These are phyloP conservation scores for Trichoderma brevicompactum DNA, from an alignment of 2,329 filamentous ascomycete genomes.

Conservation along the genomic window DNA sequence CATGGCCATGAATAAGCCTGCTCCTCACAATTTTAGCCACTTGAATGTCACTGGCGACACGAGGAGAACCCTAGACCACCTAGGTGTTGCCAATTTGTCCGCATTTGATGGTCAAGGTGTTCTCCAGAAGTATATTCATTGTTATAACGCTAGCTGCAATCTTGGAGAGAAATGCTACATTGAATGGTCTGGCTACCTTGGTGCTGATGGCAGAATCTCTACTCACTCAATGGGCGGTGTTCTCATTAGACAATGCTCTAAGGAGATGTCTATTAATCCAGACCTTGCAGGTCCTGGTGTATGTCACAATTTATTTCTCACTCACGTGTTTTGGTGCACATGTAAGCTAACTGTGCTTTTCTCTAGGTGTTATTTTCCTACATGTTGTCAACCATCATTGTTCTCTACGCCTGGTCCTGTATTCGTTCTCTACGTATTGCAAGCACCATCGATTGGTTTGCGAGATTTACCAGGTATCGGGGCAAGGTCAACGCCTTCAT, in stretches of 20 bases:
- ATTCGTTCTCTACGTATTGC: not conserved
- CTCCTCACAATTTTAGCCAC: not conserved
- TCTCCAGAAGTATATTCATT: not conserved
- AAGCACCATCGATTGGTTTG: not conserved
- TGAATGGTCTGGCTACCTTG: too few relatives aligned
- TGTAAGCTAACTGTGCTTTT: not conserved
- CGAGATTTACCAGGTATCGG: not conserved
- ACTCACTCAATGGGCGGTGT: too few relatives aligned
- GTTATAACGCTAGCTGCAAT: not conserved
- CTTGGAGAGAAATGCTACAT: too few relatives aligned
- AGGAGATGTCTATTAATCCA: not conserved
- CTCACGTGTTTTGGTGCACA: not conserved
- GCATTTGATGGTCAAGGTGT: not conserved
- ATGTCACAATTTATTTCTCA: not conserved
- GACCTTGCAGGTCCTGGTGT: constrained; percentile 26
- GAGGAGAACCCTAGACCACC: not conserved
- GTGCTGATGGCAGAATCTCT: too few relatives aligned
- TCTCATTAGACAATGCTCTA: too few relatives aligned
- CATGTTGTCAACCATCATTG: constrained; percentile 6
- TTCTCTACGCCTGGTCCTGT: constrained; percentile 19
- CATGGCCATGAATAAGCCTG: constrained; percentile 5
- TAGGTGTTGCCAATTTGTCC: not conserved
- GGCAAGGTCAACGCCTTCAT: not conserved
- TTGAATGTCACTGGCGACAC: not conserved
- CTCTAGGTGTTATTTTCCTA: constrained; percentile 14